Conservation (phyloP, 1,284 basidiomycete genomes). For the Takashimella koratensis region DNA sequence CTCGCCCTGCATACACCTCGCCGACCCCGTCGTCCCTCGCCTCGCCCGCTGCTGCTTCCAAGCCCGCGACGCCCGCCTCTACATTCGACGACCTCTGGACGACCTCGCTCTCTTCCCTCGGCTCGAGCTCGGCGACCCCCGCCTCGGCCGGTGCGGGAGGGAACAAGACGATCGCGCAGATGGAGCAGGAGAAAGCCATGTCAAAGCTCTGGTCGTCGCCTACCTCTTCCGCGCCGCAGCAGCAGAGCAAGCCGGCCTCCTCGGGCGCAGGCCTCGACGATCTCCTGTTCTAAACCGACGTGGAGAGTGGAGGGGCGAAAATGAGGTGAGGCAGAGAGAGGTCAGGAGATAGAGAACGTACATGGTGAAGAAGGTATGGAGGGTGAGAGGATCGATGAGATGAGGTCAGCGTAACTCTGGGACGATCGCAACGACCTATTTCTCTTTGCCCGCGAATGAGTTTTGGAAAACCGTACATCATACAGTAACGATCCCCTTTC, state of each 20-base stretch:
- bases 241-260: constrained; percentile 12
- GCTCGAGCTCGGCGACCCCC: constrained; percentile 27
- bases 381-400: no score
- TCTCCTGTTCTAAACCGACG: constrained; percentile 25
- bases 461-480: no score
- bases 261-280: constrained; percentile 24
- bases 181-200: constrained; percentile 78
- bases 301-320: no score
- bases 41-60: constrained; percentile 16
- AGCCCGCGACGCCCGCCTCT: constrained; percentile 16
- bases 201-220: constrained; percentile 63
- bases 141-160: constrained; percentile 21
- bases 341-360: no score
- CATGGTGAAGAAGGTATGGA: no score
- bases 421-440: no score
- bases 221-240: constrained; percentile 1
- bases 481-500: no score
- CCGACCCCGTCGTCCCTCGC: constrained; percentile 8
- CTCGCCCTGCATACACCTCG: constrained; percentile 8
- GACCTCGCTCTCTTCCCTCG: constrained; percentile 64
- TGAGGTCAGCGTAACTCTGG: no score
- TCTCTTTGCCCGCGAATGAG: no score
- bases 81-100: constrained; percentile 87
- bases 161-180: constrained; percentile 74
- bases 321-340: no score